Evolutionary conservation across 1,139 yeast genomes (phyloP).

Genomic region (Lodderomyces jiufengensis): DNA sequence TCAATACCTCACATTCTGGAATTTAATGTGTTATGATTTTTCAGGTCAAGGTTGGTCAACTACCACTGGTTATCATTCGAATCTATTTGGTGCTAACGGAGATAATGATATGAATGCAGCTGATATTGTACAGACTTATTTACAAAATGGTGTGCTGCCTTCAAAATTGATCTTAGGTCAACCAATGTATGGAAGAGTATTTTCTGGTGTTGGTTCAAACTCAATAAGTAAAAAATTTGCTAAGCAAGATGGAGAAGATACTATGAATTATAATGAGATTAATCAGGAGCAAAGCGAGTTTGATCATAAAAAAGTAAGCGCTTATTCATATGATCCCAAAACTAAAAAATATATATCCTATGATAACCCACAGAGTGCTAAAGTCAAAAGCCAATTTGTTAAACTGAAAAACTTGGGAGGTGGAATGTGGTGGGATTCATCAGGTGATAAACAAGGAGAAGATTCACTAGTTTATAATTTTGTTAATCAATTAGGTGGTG

Average conservation of each 20-base stretch:
- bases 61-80: slow-evolving; percentile 64
- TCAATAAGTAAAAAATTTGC: slow-evolving; percentile 43
- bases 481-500: slow-evolving; percentile 41
- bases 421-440: slow-evolving; percentile 94
- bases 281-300: slow-evolving; percentile 16
- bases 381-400: slow-evolving; percentile 60
- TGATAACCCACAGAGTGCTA: slow-evolving; percentile 58
- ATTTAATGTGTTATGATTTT: slow-evolving; percentile 88
- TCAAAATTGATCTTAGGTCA: slow-evolving; percentile 73
- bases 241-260: slow-evolving; percentile 39
- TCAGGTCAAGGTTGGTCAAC: slow-evolving; percentile 71
- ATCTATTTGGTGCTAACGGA: slow-evolving; percentile 47
- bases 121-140: slow-evolving; percentile 46
- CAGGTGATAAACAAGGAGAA: slow-evolving; percentile 53
- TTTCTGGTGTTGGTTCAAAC: slow-evolving; percentile 34
- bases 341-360: slow-evolving; percentile 51
- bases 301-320: slow-evolving; percentile 53
- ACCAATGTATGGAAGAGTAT: slow-evolving; percentile 83
- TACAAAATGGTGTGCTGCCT: slow-evolving; percentile 38
- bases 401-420: slow-evolving; percentile 57
- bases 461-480: slow-evolving; percentile 41
- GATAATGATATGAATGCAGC: slow-evolving; percentile 48
- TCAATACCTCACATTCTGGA: slow-evolving; percentile 62
- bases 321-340: slow-evolving; percentile 48
- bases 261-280: slow-evolving; percentile 29